phyloP scores from a whole-genome alignment of 371 early-diverging fungal genomes.

The Mucor sp. region DNA sequence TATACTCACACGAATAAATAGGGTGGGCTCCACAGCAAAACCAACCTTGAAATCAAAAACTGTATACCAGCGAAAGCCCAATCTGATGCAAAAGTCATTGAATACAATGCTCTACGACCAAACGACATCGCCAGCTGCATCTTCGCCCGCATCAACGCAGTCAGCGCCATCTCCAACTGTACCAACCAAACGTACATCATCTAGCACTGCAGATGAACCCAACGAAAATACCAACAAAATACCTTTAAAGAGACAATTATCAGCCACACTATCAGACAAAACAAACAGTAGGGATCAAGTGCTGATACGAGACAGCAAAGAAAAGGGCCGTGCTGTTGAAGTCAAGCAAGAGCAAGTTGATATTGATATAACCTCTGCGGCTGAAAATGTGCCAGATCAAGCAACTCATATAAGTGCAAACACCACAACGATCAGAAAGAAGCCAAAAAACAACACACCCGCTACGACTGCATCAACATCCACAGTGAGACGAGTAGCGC shows the following conservation, averaged over 20 bases:
- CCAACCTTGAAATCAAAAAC: not conserved
- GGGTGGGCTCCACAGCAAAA: not conserved
- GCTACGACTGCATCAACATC: not conserved
- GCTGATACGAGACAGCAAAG: not conserved
- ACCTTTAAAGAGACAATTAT: not conserved
- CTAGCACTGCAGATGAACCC: not conserved
- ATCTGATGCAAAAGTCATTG: not conserved
- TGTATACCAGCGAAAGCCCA: not conserved
- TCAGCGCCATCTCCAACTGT: not conserved
- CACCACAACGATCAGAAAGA: not conserved
- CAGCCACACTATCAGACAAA: not conserved
- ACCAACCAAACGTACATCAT: not conserved
- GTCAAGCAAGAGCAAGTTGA: not conserved
- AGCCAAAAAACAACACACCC: not conserved
- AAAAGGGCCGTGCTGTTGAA: not conserved
- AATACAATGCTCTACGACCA: not conserved
- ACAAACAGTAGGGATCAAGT: not conserved
- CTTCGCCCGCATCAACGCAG: not conserved
- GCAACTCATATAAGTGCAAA: not conserved
- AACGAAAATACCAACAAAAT: not conserved
- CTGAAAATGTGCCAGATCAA: not conserved
- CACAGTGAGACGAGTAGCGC: not conserved
- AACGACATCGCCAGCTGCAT: not conserved
- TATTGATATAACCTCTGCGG: not conserved
- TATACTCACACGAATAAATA: not conserved